Conservation (phyloP, 2,329 filamentous ascomycete genomes). For the Phymatotrichopsis omnivora region DNA sequence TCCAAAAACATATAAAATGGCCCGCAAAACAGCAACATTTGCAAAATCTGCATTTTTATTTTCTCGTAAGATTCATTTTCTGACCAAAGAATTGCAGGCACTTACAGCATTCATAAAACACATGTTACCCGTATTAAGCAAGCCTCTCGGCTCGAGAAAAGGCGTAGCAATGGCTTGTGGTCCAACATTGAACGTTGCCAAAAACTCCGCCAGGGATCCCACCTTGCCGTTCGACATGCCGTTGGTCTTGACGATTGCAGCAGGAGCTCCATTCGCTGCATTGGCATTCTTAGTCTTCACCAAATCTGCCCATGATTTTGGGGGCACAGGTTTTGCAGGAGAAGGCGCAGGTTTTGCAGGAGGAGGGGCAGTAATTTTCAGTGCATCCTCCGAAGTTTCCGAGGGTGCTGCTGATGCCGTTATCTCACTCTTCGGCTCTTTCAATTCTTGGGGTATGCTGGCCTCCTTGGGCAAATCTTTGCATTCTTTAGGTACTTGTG, state of each 20-base stretch:
- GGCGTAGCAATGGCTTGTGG: conserved; percentile 52
- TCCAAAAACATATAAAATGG: conserved; percentile 94
- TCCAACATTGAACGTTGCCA: conserved; percentile 61
- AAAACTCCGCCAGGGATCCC: conserved; percentile 63
- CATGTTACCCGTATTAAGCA: conserved; percentile 97
- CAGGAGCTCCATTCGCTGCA: conserved; percentile 32
- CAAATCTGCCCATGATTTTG: conserved; percentile 55
- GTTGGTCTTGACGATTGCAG: conserved; percentile 31
- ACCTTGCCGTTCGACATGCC: conserved; percentile 42
- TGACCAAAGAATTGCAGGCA: conserved; percentile 22
- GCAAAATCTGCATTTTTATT: conserved; percentile 57
- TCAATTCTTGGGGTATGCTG: conserved; percentile 38
- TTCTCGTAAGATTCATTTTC: background rate
- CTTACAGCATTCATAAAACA: conserved; percentile 99
- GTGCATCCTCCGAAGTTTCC: conserved; percentile 33
- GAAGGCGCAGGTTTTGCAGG: conserved; percentile 22
- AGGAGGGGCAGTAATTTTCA: conserved; percentile 25
- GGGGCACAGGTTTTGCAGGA: conserved; percentile 30
- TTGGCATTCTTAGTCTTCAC: conserved; percentile 44
- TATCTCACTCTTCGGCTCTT: conserved; percentile 35
- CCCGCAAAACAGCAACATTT: conserved; percentile 86
- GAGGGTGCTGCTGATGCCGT: conserved; percentile 38
- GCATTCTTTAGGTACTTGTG: background rate
- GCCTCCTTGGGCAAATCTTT: conserved; percentile 38
- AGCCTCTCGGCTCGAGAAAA: conserved; percentile 82